These are phyloP conservation scores for Sporothrix variecibatus DNA, from an alignment of 2,329 filamentous ascomycete genomes.

Conservation along the genomic window DNA sequence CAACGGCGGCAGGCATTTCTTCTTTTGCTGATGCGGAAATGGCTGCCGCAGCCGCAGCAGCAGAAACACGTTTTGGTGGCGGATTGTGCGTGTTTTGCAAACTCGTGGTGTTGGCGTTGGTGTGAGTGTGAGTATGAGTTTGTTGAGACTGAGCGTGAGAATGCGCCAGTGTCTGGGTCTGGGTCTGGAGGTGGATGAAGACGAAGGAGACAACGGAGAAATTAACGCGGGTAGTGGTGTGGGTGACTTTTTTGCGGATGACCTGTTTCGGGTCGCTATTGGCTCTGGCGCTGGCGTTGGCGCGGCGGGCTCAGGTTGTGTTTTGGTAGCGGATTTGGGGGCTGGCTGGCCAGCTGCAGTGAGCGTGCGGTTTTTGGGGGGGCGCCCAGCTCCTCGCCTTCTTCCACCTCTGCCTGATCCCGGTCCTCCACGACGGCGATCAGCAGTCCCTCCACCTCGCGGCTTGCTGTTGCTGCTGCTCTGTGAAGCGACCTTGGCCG, in stretches of 20 bases:
- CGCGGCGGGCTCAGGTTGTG: constrained; percentile 20
- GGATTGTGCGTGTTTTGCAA: constrained; percentile 24
- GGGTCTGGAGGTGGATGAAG: no score
- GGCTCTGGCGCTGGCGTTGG: constrained; percentile 32
- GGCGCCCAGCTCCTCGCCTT: constrained; percentile 29
- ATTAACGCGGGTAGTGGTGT: constrained; percentile 28
- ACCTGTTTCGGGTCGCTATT: constrained; percentile 36
- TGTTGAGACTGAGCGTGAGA: not conserved
- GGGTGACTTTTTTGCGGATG: constrained; percentile 35
- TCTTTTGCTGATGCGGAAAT: constrained; percentile 21
- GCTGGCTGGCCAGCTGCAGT: constrained; percentile 8
- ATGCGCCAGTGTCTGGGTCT: no score
- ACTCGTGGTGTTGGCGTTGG: constrained; percentile 20
- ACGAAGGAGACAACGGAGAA: constrained; percentile 29
- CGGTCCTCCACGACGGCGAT: constrained; percentile 10
- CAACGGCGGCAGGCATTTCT: constrained; percentile 28
- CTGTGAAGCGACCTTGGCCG: not conserved
- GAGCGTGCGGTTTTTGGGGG: constrained; percentile 24
- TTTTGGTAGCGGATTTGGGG: not conserved
- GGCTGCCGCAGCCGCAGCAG: constrained; percentile 26
- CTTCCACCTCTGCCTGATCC: constrained; percentile 31
- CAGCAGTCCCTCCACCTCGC: not conserved
- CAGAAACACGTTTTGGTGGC: constrained; percentile 21
- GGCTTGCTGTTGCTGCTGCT: not conserved
- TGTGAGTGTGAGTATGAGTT: not conserved